phyloP scores from a whole-genome alignment of 2,329 filamentous ascomycete genomes.

The Didymella exigua region DNA sequence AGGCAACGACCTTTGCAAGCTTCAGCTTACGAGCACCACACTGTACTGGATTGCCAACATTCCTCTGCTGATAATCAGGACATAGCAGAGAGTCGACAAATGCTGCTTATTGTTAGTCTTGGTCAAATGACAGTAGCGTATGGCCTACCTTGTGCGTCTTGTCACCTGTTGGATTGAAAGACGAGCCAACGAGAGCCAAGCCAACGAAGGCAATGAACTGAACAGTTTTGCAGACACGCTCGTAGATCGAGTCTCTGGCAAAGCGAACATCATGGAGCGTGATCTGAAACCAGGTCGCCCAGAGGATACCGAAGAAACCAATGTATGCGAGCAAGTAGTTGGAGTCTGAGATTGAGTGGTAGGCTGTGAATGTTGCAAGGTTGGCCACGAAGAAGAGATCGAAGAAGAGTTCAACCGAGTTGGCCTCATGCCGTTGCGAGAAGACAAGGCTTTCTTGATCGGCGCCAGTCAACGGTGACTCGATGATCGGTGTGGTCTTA shows the following conservation, averaged over 20 bases:
- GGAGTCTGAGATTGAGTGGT: constrained; percentile 46
- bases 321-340: constrained; percentile 45
- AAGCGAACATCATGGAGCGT: constrained; percentile 50
- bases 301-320: constrained; percentile 48
- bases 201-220: constrained; percentile 49
- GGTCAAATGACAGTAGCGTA: background rate
- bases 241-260: constrained; percentile 46
- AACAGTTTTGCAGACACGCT: constrained; percentile 45
- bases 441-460: constrained; percentile 46
- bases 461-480: constrained; percentile 45
- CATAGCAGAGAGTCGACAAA: constrained; percentile 45
- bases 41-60: constrained; percentile 42
- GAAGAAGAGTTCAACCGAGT: constrained; percentile 48
- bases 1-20: no score
- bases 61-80: constrained; percentile 42
- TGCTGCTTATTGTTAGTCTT: constrained; percentile 30
- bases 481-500: constrained; percentile 42
- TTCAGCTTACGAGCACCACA: constrained; percentile 35
- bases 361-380: constrained; percentile 48
- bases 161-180: constrained; percentile 39
- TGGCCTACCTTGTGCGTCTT: constrained; percentile 38
- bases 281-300: constrained; percentile 49
- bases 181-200: constrained; percentile 44
- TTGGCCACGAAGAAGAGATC: constrained; percentile 44
- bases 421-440: constrained; percentile 48